Conservation (phyloP, 1,284 basidiomycete genomes). For the Boletus mariae region DNA sequence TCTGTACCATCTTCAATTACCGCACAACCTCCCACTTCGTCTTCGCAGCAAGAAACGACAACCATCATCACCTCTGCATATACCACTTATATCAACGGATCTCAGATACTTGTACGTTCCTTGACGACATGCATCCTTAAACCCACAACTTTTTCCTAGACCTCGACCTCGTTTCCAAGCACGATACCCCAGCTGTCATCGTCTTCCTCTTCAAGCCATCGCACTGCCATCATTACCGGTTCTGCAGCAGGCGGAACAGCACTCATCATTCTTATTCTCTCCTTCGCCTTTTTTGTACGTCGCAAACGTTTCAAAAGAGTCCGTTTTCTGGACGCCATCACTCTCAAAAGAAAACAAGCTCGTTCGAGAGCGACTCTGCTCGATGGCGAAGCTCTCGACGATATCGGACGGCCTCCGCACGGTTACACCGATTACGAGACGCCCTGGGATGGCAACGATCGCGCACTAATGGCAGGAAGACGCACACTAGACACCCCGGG, state of each 20-base stretch:
- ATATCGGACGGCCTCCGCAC: conserved; percentile 29
- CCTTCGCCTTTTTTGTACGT: conserved; percentile 40
- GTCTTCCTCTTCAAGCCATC: conserved; percentile 16
- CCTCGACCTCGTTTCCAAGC: conserved; percentile 10
- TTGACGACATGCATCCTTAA: too few relatives aligned
- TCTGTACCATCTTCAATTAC: conserved; percentile 1
- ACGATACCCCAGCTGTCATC: conserved; percentile 13
- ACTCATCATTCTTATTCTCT: conserved; percentile 38
- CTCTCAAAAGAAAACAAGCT: conserved; percentile 32
- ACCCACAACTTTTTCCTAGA: conserved; percentile 7
- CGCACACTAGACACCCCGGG: neutral
- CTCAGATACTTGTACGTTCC: conserved; percentile 16
- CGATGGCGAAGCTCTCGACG: conserved; percentile 46
- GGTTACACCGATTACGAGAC: conserved; percentile 33
- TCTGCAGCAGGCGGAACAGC: conserved; percentile 42
- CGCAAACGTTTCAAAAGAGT: conserved; percentile 41
- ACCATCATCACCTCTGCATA: conserved; percentile 21
- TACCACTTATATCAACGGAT: conserved; percentile 19
- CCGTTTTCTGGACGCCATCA: conserved; percentile 35
- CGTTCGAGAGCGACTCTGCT: conserved; percentile 40
- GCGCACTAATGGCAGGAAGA: neutral
- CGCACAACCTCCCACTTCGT: neutral
- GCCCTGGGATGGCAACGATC: conserved; percentile 15
- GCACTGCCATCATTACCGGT: conserved; percentile 45
- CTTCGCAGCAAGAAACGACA: conserved; percentile 1